phyloP scores from a whole-genome alignment of 768 basidiomycete species.

The Auricularia sp. region DNA sequence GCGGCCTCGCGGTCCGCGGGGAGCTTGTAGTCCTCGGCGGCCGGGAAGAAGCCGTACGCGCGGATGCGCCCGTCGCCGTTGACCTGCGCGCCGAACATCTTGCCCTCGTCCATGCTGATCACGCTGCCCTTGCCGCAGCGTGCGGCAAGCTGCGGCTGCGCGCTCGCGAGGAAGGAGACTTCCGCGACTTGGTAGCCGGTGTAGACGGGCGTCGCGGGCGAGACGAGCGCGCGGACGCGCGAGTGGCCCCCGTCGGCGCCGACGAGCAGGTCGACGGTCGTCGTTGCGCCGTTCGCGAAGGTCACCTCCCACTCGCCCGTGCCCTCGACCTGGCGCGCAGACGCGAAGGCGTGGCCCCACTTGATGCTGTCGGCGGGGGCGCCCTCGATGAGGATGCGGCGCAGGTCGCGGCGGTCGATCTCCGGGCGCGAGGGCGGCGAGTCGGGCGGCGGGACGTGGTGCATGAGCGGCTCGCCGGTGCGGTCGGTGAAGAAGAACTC shows the following conservation, averaged over 20 bases:
- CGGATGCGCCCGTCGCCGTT: conserved; percentile 20
- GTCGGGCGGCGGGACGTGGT: not conserved
- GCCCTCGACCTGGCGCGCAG: not conserved
- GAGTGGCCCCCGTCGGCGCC: conserved; percentile 34
- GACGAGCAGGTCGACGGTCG: conserved; percentile 17
- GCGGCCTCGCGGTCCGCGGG: not conserved
- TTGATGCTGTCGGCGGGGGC: not conserved
- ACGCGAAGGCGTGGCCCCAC: not conserved
- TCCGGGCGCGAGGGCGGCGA: not conserved
- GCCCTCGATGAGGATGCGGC: not conserved
- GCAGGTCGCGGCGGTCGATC: not conserved
- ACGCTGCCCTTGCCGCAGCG: conserved; percentile 21
- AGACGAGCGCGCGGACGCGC: conserved; percentile 24
- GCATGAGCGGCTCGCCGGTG: not conserved
- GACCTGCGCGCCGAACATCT: conserved; percentile 22
- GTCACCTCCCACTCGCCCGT: not conserved
- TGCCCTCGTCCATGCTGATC: conserved; percentile 17
- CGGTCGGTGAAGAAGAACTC: conserved; percentile 14
- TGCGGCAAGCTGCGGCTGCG: conserved; percentile 16
- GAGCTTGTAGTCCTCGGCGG: not conserved
- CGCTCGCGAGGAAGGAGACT: conserved; percentile 7
- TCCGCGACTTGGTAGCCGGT: conserved; percentile 19
- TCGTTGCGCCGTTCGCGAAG: not conserved
- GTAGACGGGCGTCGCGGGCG: conserved; percentile 22
- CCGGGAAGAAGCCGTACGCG: conserved; percentile 12